Percentiles rank a stretch among this genome's conserved stretches.
Conservation (phyloP, 441 rosid genomes). For the Corymbia citriodora region DNA sequence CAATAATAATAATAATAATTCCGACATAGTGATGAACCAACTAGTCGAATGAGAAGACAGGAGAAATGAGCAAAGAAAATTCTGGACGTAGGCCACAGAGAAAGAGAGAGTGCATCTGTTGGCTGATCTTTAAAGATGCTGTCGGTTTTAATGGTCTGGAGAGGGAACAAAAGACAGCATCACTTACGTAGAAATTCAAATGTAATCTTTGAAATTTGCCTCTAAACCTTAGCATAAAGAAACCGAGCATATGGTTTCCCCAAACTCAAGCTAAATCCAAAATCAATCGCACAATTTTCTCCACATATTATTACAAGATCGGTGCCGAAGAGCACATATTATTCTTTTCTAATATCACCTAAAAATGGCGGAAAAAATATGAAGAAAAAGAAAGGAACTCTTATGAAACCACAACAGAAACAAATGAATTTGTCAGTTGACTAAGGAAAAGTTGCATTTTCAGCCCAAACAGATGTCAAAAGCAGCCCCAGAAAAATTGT, state of each 20-base stretch:
- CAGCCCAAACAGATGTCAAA: background rate
- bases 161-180: background rate
- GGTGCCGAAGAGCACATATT: background rate
- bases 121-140: background rate
- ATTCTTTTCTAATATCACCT: background rate
- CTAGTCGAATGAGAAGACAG: background rate
- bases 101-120: background rate
- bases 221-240: background rate
- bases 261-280: background rate
- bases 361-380: background rate
- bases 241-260: background rate
- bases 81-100: background rate
- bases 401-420: background rate
- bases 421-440: background rate
- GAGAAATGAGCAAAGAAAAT: background rate
- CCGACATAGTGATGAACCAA: background rate
- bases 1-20: background rate
- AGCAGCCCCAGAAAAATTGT: background rate
- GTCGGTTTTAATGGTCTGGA: background rate
- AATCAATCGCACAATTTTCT: background rate
- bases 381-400: background rate
- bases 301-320: background rate
- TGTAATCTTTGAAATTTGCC: background rate
- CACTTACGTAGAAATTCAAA: background rate
- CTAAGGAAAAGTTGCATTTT: background rate